A percentile compares a stretch with the other conserved stretches of the same genome.
phyloP scores from a whole-genome alignment of 805 yeast genomes.

The Wickerhamomyces pijperi region DNA sequence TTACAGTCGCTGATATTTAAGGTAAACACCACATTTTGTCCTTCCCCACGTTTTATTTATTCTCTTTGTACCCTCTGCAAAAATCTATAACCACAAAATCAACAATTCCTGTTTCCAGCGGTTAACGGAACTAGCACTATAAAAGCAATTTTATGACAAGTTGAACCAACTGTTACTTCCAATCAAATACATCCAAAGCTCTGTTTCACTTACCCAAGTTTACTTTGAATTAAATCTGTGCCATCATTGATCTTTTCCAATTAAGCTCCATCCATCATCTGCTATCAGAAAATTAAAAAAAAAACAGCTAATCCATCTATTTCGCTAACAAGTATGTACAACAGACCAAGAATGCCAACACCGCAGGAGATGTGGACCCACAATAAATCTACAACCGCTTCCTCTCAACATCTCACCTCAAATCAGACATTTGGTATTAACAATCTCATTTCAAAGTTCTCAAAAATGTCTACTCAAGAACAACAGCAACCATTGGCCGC shows the following conservation, averaged over 20 bases:
- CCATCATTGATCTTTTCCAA: not conserved
- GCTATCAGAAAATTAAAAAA: constrained; percentile 4
- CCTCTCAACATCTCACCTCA: not conserved
- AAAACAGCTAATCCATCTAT: too few species aligned
- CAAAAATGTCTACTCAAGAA: constrained; percentile 6
- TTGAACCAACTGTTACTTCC: too few species aligned
- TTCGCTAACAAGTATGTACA: constrained; percentile 20
- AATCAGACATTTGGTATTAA: constrained; percentile 3
- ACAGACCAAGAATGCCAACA: constrained; percentile 21
- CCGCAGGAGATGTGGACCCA: constrained; percentile 10
- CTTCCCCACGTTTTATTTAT: too few species aligned
- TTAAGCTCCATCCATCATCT: not conserved
- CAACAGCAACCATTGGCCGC: not conserved
- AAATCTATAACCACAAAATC: too few species aligned
- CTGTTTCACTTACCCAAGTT: too few species aligned
- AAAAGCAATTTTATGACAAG: too few species aligned
- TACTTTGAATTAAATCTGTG: not conserved
- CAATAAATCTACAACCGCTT: not conserved
- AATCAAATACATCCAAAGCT: too few species aligned
- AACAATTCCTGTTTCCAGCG: too few species aligned
- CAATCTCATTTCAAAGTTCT: constrained; percentile 8
- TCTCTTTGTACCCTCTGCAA: too few species aligned
- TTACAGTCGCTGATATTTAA: too few species aligned
- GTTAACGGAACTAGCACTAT: too few species aligned
- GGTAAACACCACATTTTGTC: too few species aligned